Percentiles rank a stretch among this genome's conserved stretches.
These are phyloP conservation scores for Boletus sp. DNA, from an alignment of 768 basidiomycete genomes.

Conservation along the genomic window DNA sequence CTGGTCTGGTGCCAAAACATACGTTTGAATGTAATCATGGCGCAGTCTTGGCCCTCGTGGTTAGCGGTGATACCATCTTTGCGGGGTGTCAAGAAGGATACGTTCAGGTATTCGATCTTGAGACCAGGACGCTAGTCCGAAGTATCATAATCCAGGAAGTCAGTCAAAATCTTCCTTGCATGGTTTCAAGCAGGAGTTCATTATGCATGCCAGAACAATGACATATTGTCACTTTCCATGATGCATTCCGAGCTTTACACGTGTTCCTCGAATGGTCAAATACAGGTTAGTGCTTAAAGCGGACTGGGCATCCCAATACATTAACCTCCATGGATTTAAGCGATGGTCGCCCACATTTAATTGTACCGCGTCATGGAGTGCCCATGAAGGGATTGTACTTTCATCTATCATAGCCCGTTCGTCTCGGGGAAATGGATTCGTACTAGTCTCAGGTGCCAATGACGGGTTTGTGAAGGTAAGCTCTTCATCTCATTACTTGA, in stretches of 20 bases:
- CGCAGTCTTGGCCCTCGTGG: conserved; percentile 79
- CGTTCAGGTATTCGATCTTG: conserved; percentile 87
- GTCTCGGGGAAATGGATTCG: conserved; percentile 19
- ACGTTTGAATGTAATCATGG: conserved; percentile 73
- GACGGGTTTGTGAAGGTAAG: conserved; percentile 81
- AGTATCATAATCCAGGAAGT: conserved; percentile 87
- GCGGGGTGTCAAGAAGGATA: conserved; percentile 95
- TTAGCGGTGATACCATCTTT: conserved; percentile 76
- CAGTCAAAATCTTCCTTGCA: conserved; percentile 4
- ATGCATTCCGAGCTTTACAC: conserved; percentile 65
- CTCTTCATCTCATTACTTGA: not conserved
- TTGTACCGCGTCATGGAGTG: conserved; percentile 79
- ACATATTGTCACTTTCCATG: conserved; percentile 79
- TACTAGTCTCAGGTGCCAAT: conserved; percentile 77
- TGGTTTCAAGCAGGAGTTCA: not conserved
- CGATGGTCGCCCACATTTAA: conserved; percentile 85
- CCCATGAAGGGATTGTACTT: conserved; percentile 78
- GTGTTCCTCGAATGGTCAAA: conserved; percentile 61
- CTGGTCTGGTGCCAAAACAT: conserved; percentile 50
- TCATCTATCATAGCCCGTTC: conserved; percentile 64
- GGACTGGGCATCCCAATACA: not conserved
- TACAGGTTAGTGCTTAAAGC: conserved; percentile 51
- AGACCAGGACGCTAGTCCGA: conserved; percentile 83
- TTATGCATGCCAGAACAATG: conserved; percentile 51
- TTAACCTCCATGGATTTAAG: conserved; percentile 34